Evolutionary conservation across 2,329 filamentous ascomycete species (phyloP), one percentile per base, ranked within the genome.

Genomic region (Sporothrix phasma): DNA sequence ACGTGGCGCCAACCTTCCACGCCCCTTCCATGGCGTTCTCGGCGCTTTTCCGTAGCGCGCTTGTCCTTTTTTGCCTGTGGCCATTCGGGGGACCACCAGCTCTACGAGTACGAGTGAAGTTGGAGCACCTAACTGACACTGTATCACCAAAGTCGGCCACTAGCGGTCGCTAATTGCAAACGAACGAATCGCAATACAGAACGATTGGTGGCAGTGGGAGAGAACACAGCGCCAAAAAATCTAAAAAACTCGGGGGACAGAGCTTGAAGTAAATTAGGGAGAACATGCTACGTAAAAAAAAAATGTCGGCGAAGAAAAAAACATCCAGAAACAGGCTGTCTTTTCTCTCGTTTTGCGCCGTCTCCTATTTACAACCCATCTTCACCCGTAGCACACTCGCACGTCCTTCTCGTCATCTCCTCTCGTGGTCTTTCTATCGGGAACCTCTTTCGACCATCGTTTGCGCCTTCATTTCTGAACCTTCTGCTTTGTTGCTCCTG

Each of bases 271-370:
- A 53, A 43, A 43, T 19, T 15, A 61, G 31, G 54, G 56, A 22
- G 43, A 17, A 43, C 45, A 22, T 17, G 24, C 22, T 53, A 34
- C 59, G 60, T 34, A 61, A 56, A 64, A 61, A 64, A 58, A 59
- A 59, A 65, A 59, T 51, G 24, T 15, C 17, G 39, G 19, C 19
- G 31, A 63, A 56, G 10, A 39, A 39, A 51, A 62, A 62, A 53
- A 53, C 5, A 26, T 15, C 7, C 45, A 26, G 19, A 8, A 54
- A 31, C 41, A 61, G 58, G 24, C 61, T 47, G 41, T 45, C n/a
- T 53, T 62, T 47, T 49, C 39, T 43, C 22, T 43, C 54, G 13
- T 64, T 65, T 62, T 60, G 56, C 56, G 39, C 39, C 60, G 29
- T 51, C 29, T 51, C 31, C 19, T 64, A 19, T 64, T 29, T 34